A percentile compares a stretch with the other conserved stretches of the same genome.
These are phyloP conservation scores for Jackrogersella minutella DNA, from an alignment of 495 filamentous ascomycete genomes.

Conservation along the genomic window DNA sequence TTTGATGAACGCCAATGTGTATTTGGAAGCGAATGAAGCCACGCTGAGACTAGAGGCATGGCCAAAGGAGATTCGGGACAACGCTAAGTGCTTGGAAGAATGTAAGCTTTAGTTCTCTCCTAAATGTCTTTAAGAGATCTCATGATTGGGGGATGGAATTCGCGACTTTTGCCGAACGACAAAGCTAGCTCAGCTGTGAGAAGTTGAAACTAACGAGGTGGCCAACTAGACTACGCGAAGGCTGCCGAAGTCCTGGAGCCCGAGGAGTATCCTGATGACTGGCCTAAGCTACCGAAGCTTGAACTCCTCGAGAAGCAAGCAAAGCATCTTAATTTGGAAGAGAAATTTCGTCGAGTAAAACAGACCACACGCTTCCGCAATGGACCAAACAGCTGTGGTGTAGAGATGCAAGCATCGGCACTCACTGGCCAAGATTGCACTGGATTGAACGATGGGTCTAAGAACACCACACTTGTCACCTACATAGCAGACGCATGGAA, in stretches of 20 bases:
- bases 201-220: constrained; percentile 7
- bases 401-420: constrained; percentile 66
- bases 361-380: constrained; percentile 70
- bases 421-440: constrained; percentile 69
- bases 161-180: background rate
- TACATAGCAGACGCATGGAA: constrained; percentile 79
- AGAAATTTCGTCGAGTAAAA: constrained; percentile 63
- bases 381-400: constrained; percentile 67
- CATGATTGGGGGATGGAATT: background rate
- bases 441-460: constrained; percentile 73
- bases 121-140: background rate
- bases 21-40: constrained; percentile 64
- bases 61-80: constrained; percentile 65
- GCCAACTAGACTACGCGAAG: constrained; percentile 60
- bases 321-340: constrained; percentile 54
- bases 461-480: constrained; percentile 69
- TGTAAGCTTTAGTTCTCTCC: constrained; percentile 53
- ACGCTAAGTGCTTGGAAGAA: constrained; percentile 53
- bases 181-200: background rate
- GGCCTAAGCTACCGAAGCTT: constrained; percentile 63
- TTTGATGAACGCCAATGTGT: constrained; percentile 74
- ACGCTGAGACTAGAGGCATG: constrained; percentile 64
- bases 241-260: constrained; percentile 67
- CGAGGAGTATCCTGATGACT: constrained; percentile 62
- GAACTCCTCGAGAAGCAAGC: constrained; percentile 66